Percentiles rank a stretch among this genome's conserved stretches.
phyloP scores from a whole-genome alignment of 169 alveolate genomes.

The Plasmodium gaboni region DNA sequence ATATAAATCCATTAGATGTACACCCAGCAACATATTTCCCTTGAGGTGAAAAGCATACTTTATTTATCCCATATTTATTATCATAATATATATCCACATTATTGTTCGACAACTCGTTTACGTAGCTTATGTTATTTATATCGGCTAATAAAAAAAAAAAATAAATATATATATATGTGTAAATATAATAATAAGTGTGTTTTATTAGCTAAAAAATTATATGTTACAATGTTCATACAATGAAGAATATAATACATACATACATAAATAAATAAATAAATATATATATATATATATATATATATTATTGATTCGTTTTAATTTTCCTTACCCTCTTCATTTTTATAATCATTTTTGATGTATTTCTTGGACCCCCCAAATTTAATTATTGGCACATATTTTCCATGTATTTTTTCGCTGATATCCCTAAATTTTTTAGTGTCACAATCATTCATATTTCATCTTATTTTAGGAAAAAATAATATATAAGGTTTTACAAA shows the following conservation, averaged over 20 bases:
- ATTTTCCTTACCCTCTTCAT: constrained; percentile 34
- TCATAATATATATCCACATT: constrained; percentile 28
- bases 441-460: constrained; percentile 70
- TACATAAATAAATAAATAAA: neutral
- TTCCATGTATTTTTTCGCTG: constrained; percentile 51
- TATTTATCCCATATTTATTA: constrained; percentile 58
- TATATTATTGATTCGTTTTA: neutral
- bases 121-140: constrained; percentile 28
- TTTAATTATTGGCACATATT: constrained; percentile 64
- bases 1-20: constrained; percentile 67
- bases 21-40: constrained; percentile 77
- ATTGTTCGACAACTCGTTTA: constrained; percentile 5
- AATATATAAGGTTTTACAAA: constrained; percentile 3
- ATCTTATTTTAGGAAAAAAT: constrained; percentile 35
- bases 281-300: constrained; percentile 3
- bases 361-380: constrained; percentile 74
- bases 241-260: neutral
- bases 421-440: constrained; percentile 50
- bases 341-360: constrained; percentile 57
- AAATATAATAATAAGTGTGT: neutral
- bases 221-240: neutral
- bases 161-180: too few species aligned
- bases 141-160: constrained; percentile 13
- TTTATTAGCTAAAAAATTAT: neutral
- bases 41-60: constrained; percentile 74